These are phyloP conservation scores for Cymbidium sinense DNA, from an alignment of 106 monocot genomes.

Conservation along the genomic window DNA sequence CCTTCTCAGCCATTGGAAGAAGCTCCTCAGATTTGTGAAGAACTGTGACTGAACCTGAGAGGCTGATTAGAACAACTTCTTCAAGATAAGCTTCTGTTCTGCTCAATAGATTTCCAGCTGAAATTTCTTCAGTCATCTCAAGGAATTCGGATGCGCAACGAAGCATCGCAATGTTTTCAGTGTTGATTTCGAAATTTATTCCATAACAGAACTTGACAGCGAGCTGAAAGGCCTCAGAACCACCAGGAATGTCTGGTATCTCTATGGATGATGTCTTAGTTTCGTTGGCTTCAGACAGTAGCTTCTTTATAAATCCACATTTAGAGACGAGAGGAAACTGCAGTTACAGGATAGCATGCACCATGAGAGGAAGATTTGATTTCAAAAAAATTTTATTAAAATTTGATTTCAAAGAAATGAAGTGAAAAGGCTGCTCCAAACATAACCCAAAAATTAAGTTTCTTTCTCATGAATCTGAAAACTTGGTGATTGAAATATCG, in stretches of 20 bases:
- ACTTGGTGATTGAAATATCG: not conserved
- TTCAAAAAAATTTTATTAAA: no score
- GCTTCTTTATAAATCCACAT: conserved; percentile 55
- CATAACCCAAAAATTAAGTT: not conserved
- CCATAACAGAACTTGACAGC: conserved; percentile 70
- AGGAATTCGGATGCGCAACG: conserved; percentile 74
- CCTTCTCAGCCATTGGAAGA: conserved; percentile 53
- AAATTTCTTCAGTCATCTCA: conserved; percentile 79
- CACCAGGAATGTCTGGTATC: conserved; percentile 60
- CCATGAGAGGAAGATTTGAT: not conserved
- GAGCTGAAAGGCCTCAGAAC: conserved; percentile 65
- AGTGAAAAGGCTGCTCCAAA: not conserved
- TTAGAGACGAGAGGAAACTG: conserved; percentile 69
- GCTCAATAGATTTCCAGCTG: conserved; percentile 46
- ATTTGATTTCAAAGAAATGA: no score
- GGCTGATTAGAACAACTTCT: conserved; percentile 43
- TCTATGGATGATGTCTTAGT: conserved; percentile 27
- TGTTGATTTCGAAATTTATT: conserved; percentile 43
- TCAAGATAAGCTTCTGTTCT: conserved; percentile 48
- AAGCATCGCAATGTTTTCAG: conserved; percentile 57
- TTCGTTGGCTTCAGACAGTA: conserved; percentile 28
- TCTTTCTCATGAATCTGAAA: not conserved
- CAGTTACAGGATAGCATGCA: not conserved
- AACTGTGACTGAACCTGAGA: conserved; percentile 47
- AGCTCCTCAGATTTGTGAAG: conserved; percentile 60